Evolutionary conservation across 768 basidiomycete genomes (phyloP).

Genomic region (Termitomyces bulborhizus): DNA sequence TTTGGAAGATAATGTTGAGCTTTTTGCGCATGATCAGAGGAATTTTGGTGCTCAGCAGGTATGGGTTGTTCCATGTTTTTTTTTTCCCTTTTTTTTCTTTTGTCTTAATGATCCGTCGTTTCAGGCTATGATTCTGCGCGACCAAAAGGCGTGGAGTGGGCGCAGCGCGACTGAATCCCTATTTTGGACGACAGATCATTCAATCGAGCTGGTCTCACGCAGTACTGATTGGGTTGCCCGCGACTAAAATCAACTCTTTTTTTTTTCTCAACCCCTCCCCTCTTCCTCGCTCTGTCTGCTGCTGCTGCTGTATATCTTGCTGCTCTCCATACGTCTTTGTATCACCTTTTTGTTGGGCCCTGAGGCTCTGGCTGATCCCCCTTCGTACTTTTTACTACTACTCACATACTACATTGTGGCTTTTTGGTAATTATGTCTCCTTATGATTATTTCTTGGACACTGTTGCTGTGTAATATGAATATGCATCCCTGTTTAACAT

Average conservation of each 20-base stretch:
- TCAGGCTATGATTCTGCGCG: constrained; percentile 92
- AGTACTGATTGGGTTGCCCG: constrained; percentile 84
- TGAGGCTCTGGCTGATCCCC: constrained; percentile 1
- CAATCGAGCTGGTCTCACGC: constrained; percentile 79
- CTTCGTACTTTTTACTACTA: background rate
- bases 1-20: constrained; percentile 82
- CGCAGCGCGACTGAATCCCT: constrained; percentile 86
- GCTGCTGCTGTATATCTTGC: constrained; percentile 11
- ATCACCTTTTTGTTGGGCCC: constrained; percentile 8
- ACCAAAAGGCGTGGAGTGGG: constrained; percentile 94
- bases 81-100: background rate
- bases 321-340: constrained; percentile 12
- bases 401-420: background rate
- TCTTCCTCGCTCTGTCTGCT: constrained; percentile 1
- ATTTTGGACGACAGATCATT: constrained; percentile 91
- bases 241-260: constrained; percentile 31
- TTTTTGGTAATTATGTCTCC: constrained; percentile 9
- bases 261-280: background rate
- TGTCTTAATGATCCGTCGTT: background rate
- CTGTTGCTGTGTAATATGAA: constrained; percentile 13
- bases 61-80: constrained; percentile 13
- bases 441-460: constrained; percentile 1
- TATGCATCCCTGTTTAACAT: constrained; percentile 1
- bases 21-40: constrained; percentile 90
- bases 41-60: constrained; percentile 99